Percentiles rank a stretch among this genome's conserved stretches.
phyloP scores from a whole-genome alignment of 2,329 filamentous ascomycete genomes.

The Raffaelea ambrosiae region DNA sequence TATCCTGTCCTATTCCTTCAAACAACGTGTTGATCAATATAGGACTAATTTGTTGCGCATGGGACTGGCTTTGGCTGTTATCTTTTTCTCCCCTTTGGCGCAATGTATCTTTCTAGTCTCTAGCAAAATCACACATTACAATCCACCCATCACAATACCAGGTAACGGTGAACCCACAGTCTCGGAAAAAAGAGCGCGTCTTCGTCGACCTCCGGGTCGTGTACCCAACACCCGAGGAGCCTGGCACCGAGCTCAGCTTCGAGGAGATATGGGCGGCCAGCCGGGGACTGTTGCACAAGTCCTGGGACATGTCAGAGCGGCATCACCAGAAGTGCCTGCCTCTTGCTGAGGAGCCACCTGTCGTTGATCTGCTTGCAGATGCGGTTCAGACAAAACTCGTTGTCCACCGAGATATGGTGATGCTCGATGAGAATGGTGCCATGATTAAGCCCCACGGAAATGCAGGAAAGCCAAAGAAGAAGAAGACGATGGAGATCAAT shows the following conservation, averaged over 20 bases:
- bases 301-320: constrained; percentile 42
- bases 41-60: constrained; percentile 76
- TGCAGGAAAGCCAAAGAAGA: constrained; percentile 45
- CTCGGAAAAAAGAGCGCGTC: constrained; percentile 75
- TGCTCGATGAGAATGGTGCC: constrained; percentile 53
- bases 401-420: constrained; percentile 33
- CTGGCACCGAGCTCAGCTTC: constrained; percentile 73
- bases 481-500: constrained; percentile 77
- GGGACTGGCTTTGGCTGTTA: constrained; percentile 33
- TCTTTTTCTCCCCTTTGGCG: constrained; percentile 29
- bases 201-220: constrained; percentile 80
- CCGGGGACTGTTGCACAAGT: constrained; percentile 58
- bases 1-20: constrained; percentile 19
- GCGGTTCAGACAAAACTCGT: constrained; percentile 24
- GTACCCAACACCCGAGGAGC: constrained; percentile 68
- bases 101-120: constrained; percentile 41
- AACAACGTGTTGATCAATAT: constrained; percentile 72
- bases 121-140: constrained; percentile 51
- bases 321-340: too few relatives aligned
- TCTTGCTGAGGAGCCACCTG: not conserved
- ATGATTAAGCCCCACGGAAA: constrained; percentile 18
- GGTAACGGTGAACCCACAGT: constrained; percentile 73
- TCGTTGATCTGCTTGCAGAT: constrained; percentile 1
- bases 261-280: constrained; percentile 80
- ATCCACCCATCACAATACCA: constrained; percentile 65